Percentiles rank a stretch among this genome's conserved stretches.
Conservation (phyloP, 148 eudicot genomes). For the Rhododendron ovatum region DNA sequence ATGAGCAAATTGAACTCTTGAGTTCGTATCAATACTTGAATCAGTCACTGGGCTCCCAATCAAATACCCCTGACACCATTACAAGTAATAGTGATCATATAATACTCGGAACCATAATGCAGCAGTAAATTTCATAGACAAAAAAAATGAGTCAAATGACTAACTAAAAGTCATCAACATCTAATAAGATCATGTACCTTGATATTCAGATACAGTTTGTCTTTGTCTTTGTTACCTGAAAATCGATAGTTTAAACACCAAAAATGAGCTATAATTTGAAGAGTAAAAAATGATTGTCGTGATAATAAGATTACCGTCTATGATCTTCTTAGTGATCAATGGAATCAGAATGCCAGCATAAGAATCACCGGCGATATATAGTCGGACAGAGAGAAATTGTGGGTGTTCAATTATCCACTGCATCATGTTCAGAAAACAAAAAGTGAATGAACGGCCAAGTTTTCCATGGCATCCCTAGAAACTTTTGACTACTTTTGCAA, state of each 20-base stretch:
- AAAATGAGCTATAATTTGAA: not conserved
- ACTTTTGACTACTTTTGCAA: not conserved
- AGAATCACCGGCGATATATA: conserved; percentile 29
- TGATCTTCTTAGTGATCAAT: conserved; percentile 15
- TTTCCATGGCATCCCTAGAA: not conserved
- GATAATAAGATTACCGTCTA: conserved; percentile 12
- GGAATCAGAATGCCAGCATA: conserved; percentile 26
- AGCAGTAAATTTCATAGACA: not conserved
- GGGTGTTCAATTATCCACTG: conserved; percentile 33
- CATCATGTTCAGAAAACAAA: not conserved
- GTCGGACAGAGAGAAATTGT: conserved; percentile 13
- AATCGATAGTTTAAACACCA: not conserved
- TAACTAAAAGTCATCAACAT: not conserved
- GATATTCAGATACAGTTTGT: conserved; percentile 9
- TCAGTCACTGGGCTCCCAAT: conserved; percentile 51
- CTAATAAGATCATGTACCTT: conserved; percentile 6
- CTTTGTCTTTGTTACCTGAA: conserved; percentile 12
- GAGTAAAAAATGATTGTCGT: no score
- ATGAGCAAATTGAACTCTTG: conserved; percentile 41
- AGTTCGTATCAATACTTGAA: conserved; percentile 28
- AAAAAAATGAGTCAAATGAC: not conserved
- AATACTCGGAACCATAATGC: not conserved
- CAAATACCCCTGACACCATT: conserved; percentile 38
- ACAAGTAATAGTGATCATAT: not conserved
- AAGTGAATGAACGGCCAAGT: not conserved